Evolutionary conservation across 1,139 yeast genomes (phyloP).

Genomic region (Candida glucosophila): DNA sequence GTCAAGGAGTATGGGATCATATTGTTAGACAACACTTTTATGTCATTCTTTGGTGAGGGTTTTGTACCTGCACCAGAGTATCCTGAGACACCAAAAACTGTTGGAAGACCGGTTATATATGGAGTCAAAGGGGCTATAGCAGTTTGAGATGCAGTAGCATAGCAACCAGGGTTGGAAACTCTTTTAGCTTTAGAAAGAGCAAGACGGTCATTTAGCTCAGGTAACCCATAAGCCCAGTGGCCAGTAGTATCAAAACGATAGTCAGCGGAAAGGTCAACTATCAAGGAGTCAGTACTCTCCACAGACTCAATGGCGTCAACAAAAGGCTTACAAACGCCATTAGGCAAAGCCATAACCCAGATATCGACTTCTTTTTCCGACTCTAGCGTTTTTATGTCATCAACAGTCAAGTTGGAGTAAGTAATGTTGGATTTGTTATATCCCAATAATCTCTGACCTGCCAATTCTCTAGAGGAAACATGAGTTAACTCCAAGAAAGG

Average conservation of each 20-base stretch:
- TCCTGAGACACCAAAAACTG: slow-evolving; percentile 92
- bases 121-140: slow-evolving; percentile 80
- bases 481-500: slow-evolving; percentile 82
- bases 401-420: slow-evolving; percentile 80
- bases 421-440: slow-evolving; percentile 73
- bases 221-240: slow-evolving; percentile 91
- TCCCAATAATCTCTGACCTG: slow-evolving; percentile 79
- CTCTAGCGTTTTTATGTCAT: slow-evolving; percentile 76
- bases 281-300: slow-evolving; percentile 53
- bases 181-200: slow-evolving; percentile 65
- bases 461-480: slow-evolving; percentile 91
- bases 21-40: slow-evolving; percentile 64
- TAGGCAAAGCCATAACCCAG: slow-evolving; percentile 99
- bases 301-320: slow-evolving; percentile 85
- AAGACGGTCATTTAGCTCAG: slow-evolving; percentile 64
- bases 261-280: slow-evolving; percentile 91
- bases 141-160: slow-evolving; percentile 94
- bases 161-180: slow-evolving; percentile 96
- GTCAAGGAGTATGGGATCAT: slow-evolving; percentile 92
- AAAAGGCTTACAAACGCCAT: slow-evolving; percentile 95
- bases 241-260: slow-evolving; percentile 85
- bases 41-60: slow-evolving; percentile 93
- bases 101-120: slow-evolving; percentile 60
- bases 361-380: slow-evolving; percentile 73
- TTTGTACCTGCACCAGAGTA: slow-evolving; percentile 99